Evolutionary conservation across 108 stramenopile genomes (phyloP).

Genomic region (Nitzschia sp.): DNA sequence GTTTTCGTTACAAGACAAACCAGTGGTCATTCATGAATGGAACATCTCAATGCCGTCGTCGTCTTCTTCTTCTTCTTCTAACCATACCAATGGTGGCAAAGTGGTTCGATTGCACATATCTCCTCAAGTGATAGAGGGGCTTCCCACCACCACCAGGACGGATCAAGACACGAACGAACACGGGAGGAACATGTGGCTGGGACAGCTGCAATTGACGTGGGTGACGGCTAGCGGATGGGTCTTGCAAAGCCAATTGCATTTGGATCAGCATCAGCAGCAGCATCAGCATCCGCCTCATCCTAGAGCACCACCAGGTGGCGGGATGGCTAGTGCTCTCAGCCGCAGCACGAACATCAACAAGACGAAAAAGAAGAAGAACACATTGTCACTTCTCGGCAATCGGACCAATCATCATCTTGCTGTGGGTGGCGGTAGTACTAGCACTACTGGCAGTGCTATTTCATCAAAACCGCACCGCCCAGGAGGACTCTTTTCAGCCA

Average conservation of each 20-base stretch:
- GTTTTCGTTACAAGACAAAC: constrained; percentile 26
- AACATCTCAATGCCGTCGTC: not conserved
- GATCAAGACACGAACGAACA: not conserved
- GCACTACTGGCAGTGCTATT: not conserved
- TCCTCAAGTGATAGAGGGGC: not conserved
- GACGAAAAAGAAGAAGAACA: no score
- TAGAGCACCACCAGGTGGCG: not conserved
- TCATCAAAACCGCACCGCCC: not conserved
- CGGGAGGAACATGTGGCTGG: not conserved
- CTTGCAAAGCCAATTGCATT: not conserved
- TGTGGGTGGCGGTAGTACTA: no score
- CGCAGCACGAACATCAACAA: no score
- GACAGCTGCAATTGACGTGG: constrained; percentile 10
- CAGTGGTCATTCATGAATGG: constrained; percentile 22
- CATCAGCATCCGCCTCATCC: no score
- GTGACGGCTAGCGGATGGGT: constrained; percentile 4
- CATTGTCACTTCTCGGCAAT: not conserved
- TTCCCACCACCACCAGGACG: not conserved
- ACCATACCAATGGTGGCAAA: no score
- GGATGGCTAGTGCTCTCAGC: not conserved
- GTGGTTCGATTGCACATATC: not conserved
- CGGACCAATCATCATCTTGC: no score
- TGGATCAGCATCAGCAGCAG: no score
- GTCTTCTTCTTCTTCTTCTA: not conserved
- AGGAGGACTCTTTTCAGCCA: not conserved